Conservation (phyloP, 202 grass and related monocot species). For the Bolboschoenoplectus hybrid region DNA sequence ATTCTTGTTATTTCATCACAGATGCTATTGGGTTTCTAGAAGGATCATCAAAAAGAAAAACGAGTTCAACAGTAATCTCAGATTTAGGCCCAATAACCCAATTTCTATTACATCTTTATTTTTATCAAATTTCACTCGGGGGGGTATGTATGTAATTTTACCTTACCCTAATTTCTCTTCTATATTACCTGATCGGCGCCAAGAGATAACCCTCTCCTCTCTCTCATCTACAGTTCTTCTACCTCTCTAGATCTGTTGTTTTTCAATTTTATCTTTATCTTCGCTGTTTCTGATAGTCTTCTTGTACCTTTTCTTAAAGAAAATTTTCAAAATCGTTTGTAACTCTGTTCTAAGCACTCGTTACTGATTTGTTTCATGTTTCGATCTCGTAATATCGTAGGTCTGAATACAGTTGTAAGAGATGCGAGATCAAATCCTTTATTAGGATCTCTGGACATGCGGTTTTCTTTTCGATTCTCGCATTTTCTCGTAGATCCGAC, state of each 20-base stretch:
- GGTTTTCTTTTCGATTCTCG: constrained; percentile 48
- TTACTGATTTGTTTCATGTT: not conserved
- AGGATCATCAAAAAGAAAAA: not conserved
- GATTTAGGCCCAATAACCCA: not conserved
- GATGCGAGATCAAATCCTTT: constrained; percentile 49
- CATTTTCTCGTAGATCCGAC: constrained; percentile 85
- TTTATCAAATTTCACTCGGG: not conserved
- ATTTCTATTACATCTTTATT: not conserved
- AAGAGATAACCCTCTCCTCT: too few species aligned
- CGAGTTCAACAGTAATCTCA: not conserved
- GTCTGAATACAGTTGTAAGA: constrained; percentile 37
- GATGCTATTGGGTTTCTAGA: not conserved
- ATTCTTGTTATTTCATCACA: too few species aligned
- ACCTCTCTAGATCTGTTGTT: not conserved
- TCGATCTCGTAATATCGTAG: constrained; percentile 7
- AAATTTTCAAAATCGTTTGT: not conserved
- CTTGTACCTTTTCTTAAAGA: not conserved
- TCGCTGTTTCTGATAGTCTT: not conserved
- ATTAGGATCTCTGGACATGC: constrained; percentile 71
- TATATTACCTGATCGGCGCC: not conserved
- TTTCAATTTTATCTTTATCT: not conserved
- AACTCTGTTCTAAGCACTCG: constrained; percentile 35
- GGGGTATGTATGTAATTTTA: constrained; percentile 40
- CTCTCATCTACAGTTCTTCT: not conserved
- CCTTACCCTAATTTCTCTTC: not conserved